A percentile compares a stretch with the other conserved stretches of the same genome.
These are phyloP conservation scores for Globisporangium nagaii DNA, from an alignment of 352 stramenopile genomes.

Conservation along the genomic window DNA sequence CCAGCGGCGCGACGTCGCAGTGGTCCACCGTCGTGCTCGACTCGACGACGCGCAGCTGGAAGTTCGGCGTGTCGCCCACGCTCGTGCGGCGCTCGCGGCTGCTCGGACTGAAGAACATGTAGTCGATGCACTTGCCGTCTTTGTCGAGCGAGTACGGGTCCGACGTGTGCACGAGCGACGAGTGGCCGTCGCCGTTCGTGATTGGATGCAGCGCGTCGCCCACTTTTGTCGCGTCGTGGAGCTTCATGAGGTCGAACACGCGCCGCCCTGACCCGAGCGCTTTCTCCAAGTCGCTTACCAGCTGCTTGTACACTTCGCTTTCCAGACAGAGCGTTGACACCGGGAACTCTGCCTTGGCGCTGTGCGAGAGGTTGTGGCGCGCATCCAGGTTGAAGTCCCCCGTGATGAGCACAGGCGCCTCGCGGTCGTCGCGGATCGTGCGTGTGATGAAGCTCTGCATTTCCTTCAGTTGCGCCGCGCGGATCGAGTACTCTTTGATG, in stretches of 20 bases:
- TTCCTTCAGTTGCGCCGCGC: constrained; percentile 50
- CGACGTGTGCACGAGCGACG: constrained; percentile 40
- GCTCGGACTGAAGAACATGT: constrained; percentile 69
- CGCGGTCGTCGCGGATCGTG: constrained; percentile 42
- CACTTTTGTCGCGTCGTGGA: constrained; percentile 42
- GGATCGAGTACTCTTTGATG: constrained; percentile 41
- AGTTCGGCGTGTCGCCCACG: constrained; percentile 24
- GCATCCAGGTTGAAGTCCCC: constrained; percentile 82
- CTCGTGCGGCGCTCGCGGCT: constrained; percentile 19
- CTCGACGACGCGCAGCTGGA: constrained; percentile 36
- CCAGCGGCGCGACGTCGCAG: constrained; percentile 24
- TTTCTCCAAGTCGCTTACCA: constrained; percentile 40
- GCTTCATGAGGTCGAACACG: constrained; percentile 71
- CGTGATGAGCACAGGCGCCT: constrained; percentile 57
- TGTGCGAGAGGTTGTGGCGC: constrained; percentile 59
- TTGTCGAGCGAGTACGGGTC: constrained; percentile 41
- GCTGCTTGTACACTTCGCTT: constrained; percentile 55
- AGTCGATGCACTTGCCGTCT: constrained; percentile 84
- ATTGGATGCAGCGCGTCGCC: constrained; percentile 53
- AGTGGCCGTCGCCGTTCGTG: constrained; percentile 79
- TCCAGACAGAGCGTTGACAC: constrained; percentile 40
- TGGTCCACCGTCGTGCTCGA: constrained; percentile 51
- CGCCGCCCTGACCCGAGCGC: constrained; percentile 28
- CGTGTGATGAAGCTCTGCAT: constrained; percentile 53
- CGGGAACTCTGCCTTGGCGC: constrained; percentile 12